Conservation (phyloP, 2,329 filamentous ascomycete genomes). For the Paraphoma chrysanthemicola region DNA sequence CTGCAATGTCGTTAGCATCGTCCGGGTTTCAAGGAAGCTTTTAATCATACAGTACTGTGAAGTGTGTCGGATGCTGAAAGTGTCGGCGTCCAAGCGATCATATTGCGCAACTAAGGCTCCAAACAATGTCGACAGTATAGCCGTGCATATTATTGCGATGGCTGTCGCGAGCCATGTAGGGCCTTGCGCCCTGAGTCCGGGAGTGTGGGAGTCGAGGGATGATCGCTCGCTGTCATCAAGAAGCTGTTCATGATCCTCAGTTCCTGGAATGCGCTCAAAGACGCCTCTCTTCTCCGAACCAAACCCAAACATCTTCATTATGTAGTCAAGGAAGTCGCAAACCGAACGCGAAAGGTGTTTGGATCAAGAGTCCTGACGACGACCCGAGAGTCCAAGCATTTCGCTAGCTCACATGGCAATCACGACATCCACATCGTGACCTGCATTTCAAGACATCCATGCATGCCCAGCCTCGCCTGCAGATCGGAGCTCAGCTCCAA, state of each 20-base stretch:
- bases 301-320: constrained; percentile 21
- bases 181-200: constrained; percentile 2
- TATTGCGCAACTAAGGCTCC: constrained; percentile 28
- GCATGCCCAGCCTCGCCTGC: background rate
- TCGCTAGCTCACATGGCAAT: background rate
- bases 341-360: no score
- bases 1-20: constrained; percentile 16
- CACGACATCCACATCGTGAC: constrained; percentile 6
- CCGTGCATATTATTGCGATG: constrained; percentile 20
- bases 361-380: background rate
- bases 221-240: constrained; percentile 22
- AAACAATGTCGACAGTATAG: constrained; percentile 24
- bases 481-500: constrained; percentile 1
- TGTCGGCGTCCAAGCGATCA: constrained; percentile 25
- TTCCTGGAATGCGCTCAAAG: constrained; percentile 15
- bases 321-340: background rate
- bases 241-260: constrained; percentile 25
- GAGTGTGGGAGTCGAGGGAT: constrained; percentile 9
- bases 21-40: constrained; percentile 1
- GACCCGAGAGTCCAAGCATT: background rate
- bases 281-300: constrained; percentile 20
- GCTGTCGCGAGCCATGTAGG: constrained; percentile 23
- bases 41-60: constrained; percentile 39
- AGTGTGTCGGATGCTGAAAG: constrained; percentile 35
- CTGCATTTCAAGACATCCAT: constrained; percentile 9